Base-by-base conservation (phyloP, 2,329 filamentous ascomycete genomes). In the Aphanocladium album region DNA sequence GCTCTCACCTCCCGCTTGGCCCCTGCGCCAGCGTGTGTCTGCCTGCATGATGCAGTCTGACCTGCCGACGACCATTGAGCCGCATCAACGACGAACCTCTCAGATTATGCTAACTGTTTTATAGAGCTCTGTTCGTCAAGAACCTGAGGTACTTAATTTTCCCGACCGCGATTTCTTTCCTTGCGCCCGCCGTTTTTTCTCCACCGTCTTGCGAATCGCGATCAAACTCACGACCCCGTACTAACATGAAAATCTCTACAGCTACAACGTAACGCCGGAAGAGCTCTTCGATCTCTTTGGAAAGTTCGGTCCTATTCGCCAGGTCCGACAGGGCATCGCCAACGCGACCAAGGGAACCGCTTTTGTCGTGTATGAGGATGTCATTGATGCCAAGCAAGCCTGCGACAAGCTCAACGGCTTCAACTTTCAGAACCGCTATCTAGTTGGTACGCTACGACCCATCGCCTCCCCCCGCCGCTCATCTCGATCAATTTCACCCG, bases 351-450 rank as follows among this genome's bases (percentile, higher is more conserved):
- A 98, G 79, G 95, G 95, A 75, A 99, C 95, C 58, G 95, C 93
- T 68, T 99, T 96, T 78, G 95, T 99, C 70, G 95, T 99, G 78
- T 99, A 97, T 83, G 95, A 98, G 79, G 95, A 99, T 84, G 93
- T 98, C 69, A 90, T 95, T 85, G 95, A 99, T 83, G 93, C 95
- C 68, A 99, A 99, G 82, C 89, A 92, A 79, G 95, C 95, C 73
- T 98, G 95, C 83, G 95, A 99, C 83, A 97, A 98, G 82, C 84
- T 99, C 76, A 99, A 99, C 83, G 95, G 95, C 75, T 99, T 96
- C 87, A 99, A 99, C 82, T 99, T 99, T 78, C 95, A 99, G 82
- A 96, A 93, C 80, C 90, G 95, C 75, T 99, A 99, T 79, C 90
- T 99, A 70, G 95, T 99, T 72, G 92, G 91, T 96, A 85, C 64